These are phyloP conservation scores for rapeseed (Brassica napus) DNA, from an alignment of 345 rosid species.

Conservation along the genomic window Da-Ae NC_063442.1:43881501-43882000, in stretches of 20 bases:
- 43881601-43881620: constrained; percentile 63
- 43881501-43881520: too few species aligned
- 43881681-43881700: constrained; percentile 93
- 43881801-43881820: constrained; percentile 43
- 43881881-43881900: constrained; percentile 33
- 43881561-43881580: constrained; percentile 76
- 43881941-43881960: constrained; percentile 22
- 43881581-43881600: constrained; percentile 95
- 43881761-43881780: constrained; percentile 49
- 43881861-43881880: constrained; percentile 6
- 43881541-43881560: constrained; percentile 56
- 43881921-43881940: constrained; percentile 39
- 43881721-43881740: constrained; percentile 86
- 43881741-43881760: constrained; percentile 77
- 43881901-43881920: neutral
- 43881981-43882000: neutral
- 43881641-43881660: constrained; percentile 66
- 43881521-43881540: constrained; percentile 67
- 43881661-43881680: constrained; percentile 70
- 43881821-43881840: constrained; percentile 14
- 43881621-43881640: constrained; percentile 54
- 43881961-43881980: neutral
- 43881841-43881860: constrained; percentile 22
- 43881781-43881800: constrained; percentile 47
- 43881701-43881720: constrained; percentile 82